Evolutionary conservation across 306 rosid genomes (phyloP).

Genomic region (Urtica urens): DNA sequence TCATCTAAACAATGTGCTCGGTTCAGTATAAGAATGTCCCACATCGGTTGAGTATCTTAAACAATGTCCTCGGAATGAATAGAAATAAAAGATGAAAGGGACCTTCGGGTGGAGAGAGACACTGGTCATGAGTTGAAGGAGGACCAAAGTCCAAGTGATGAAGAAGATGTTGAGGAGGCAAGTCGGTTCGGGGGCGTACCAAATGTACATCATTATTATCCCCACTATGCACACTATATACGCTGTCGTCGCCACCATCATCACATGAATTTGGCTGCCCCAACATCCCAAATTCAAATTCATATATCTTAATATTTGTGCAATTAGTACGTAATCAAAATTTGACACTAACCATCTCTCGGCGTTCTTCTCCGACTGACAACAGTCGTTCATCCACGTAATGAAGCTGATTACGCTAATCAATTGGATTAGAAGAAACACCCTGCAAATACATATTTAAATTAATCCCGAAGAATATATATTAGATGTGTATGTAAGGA

Average conservation of each 20-base stretch:
- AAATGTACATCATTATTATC: conserved; percentile 72
- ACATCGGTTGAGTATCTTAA: too few species aligned
- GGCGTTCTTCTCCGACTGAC: conserved; percentile 41
- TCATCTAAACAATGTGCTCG: too few species aligned
- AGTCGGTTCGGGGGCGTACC: conserved; percentile 81
- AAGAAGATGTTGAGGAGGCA: conserved; percentile 91
- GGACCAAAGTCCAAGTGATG: conserved; percentile 84
- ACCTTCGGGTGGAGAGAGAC: conserved; percentile 92
- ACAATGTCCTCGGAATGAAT: too few species aligned
- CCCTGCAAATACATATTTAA: conserved; percentile 40
- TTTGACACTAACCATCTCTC: conserved; percentile 66
- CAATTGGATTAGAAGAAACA: conserved; percentile 86
- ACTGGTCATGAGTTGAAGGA: conserved; percentile 84
- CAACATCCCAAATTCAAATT: conserved; percentile 5
- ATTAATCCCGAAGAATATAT: conserved; percentile 1
- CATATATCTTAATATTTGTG: too few species aligned
- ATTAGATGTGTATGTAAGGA: conserved; percentile 5
- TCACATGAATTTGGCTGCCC: conserved; percentile 76
- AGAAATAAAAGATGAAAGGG: too few species aligned
- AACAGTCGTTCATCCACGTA: conserved; percentile 70
- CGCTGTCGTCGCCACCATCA: conserved; percentile 52
- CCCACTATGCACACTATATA: conserved; percentile 72
- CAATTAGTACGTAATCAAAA: too few species aligned
- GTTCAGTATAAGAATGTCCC: too few species aligned
- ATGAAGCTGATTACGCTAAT: conserved; percentile 85